Percentiles rank a stretch among this genome's conserved stretches.
Evolutionary conservation across 1,284 basidiomycete species (phyloP).

Genomic region (Porogramme epimiltina): DNA sequence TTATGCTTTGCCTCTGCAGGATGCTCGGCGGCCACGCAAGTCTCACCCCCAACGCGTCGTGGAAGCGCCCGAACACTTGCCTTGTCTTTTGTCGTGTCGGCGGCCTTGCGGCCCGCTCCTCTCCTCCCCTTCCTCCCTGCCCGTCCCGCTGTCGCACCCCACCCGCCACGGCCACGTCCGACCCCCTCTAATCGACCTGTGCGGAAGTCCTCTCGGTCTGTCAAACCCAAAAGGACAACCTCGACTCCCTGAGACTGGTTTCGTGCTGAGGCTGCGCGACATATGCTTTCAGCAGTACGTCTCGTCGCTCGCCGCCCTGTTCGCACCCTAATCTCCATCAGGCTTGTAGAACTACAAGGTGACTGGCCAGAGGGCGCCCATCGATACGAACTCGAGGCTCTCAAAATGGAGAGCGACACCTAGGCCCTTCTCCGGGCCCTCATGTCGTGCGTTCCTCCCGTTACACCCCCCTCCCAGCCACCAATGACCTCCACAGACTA

Average conservation of each 20-base stretch:
- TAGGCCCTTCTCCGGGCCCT: slow-evolving; percentile 80
- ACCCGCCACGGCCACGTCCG: too few species aligned
- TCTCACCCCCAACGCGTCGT: too few species aligned
- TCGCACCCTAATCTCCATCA: slow-evolving; percentile 28
- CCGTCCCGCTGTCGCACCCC: too few species aligned
- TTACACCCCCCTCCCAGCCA: too few species aligned
- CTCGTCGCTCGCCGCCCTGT: background rate
- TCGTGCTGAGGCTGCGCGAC: slow-evolving; percentile 65
- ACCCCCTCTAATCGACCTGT: slow-evolving; percentile 54
- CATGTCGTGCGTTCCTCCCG: slow-evolving; percentile 51
- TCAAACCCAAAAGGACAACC: slow-evolving; percentile 60
- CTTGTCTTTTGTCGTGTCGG: too few species aligned
- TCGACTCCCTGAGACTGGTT: slow-evolving; percentile 57
- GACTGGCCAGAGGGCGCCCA: slow-evolving; percentile 38
- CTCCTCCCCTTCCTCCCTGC: too few species aligned
- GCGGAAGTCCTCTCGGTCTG: slow-evolving; percentile 65
- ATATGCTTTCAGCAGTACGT: slow-evolving; percentile 34
- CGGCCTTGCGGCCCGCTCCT: too few species aligned
- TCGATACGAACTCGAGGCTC: slow-evolving; percentile 61
- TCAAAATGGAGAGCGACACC: slow-evolving; percentile 77
- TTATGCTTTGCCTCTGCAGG: too few species aligned
- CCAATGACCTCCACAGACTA: slow-evolving; percentile 40
- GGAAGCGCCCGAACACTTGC: too few species aligned
- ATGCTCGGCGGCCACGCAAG: too few species aligned
- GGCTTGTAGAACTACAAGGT: slow-evolving; percentile 54